phyloP scores from a whole-genome alignment of 768 basidiomycete species.

The Trametopsis cervina region DNA sequence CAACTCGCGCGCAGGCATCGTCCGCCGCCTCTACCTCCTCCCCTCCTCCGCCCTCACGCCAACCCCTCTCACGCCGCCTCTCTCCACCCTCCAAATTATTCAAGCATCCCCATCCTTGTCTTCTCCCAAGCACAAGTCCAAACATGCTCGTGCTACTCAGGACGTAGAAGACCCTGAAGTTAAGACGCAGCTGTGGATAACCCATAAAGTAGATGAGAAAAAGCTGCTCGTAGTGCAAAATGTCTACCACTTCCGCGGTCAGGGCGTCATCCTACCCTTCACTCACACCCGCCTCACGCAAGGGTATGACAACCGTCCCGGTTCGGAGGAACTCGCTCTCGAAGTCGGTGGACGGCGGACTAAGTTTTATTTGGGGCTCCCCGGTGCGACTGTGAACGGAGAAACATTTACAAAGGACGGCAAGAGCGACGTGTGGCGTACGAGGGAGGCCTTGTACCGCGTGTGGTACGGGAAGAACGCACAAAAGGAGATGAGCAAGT shows the following conservation, averaged over 20 bases:
- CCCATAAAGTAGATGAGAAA: background rate
- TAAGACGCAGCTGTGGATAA: no score
- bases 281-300: slow-evolving; percentile 8
- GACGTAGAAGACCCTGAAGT: background rate
- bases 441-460: slow-evolving; percentile 15
- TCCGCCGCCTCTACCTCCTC: slow-evolving; percentile 18
- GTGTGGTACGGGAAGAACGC: slow-evolving; percentile 20
- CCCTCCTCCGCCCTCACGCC: slow-evolving; percentile 4
- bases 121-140: background rate
- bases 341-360: slow-evolving; percentile 12
- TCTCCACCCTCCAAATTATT: no score
- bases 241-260: slow-evolving; percentile 12
- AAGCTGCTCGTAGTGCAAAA: slow-evolving; percentile 18
- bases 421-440: slow-evolving; percentile 11
- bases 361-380: slow-evolving; percentile 13
- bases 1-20: slow-evolving; percentile 16
- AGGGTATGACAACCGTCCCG: slow-evolving; percentile 8
- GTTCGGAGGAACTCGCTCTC: slow-evolving; percentile 14
- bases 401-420: no score
- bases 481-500: slow-evolving; percentile 8
- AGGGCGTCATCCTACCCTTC: slow-evolving; percentile 17
- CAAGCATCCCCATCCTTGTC: no score
- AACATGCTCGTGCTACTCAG: background rate
- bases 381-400: slow-evolving; percentile 16
- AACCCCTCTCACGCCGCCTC: background rate